phyloP scores from a whole-genome alignment of 2,329 filamentous ascomycete species.

The Acrocalymma vagum region DNA sequence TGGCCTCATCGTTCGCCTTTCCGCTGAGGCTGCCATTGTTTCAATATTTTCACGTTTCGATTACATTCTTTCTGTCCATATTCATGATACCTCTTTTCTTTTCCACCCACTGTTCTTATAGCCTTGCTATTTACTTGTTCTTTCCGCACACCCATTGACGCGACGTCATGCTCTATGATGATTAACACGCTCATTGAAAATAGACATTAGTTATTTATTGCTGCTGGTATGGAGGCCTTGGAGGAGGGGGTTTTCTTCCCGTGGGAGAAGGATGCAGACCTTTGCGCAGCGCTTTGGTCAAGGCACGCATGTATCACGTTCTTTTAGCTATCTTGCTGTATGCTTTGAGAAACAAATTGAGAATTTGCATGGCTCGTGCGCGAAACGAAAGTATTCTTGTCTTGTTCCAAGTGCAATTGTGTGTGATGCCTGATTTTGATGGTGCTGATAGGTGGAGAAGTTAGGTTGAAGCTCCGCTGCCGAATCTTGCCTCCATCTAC shows the following conservation, averaged over 20 bases:
- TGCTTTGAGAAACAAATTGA: conserved; percentile 20
- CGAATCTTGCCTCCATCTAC: too few species aligned
- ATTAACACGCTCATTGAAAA: too few species aligned
- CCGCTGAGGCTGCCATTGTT: conserved; percentile 1
- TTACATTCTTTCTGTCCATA: conserved; percentile 22
- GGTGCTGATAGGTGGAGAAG: neutral
- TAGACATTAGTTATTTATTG: conserved; percentile 24
- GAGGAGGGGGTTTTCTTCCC: conserved; percentile 2
- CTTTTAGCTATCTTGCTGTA: conserved; percentile 14
- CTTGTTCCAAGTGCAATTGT: too few species aligned
- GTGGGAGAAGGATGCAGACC: conserved; percentile 8
- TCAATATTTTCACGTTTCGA: conserved; percentile 3
- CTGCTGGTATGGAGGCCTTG: conserved; percentile 25
- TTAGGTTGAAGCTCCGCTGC: too few species aligned
- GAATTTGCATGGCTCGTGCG: conserved; percentile 36
- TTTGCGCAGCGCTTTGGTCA: conserved; percentile 14
- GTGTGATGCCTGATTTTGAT: conserved; percentile 5
- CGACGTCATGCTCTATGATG: conserved; percentile 17
- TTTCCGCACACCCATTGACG: neutral
- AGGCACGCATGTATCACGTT: conserved; percentile 25
- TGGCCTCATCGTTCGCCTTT: conserved; percentile 1
- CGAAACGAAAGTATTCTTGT: conserved; percentile 14
- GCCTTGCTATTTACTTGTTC: conserved; percentile 2
- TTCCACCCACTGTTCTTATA: neutral
- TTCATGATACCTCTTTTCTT: conserved; percentile 15